Percentiles rank a stretch among this genome's conserved stretches.
Evolutionary conservation across 352 stramenopile species (phyloP).

Genomic region (Bremia lactucae): DNA sequence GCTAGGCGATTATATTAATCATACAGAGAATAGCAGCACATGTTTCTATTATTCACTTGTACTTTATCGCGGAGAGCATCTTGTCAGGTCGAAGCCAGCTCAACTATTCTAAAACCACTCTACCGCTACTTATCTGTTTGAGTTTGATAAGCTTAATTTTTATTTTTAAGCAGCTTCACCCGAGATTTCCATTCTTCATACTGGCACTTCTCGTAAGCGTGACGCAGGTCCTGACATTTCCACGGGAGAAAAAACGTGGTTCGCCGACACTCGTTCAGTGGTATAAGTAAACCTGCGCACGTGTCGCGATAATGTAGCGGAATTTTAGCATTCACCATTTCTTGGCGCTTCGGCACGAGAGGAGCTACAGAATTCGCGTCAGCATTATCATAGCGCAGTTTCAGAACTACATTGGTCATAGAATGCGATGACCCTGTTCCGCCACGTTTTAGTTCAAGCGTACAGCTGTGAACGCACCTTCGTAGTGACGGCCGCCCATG

Average conservation of each 20-base stretch:
- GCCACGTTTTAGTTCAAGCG: too few species aligned
- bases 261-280: conserved; percentile 92
- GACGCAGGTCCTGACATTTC: conserved; percentile 93
- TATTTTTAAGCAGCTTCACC: conserved; percentile 70
- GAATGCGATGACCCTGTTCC: too few species aligned
- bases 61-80: too few species aligned
- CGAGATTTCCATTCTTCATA: conserved; percentile 90
- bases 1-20: too few species aligned
- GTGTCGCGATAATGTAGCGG: conserved; percentile 92
- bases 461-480: conserved; percentile 46
- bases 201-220: conserved; percentile 98
- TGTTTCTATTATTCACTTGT: conserved; percentile 26
- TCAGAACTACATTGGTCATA: too few species aligned
- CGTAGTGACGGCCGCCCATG: conserved; percentile 61
- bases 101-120: too few species aligned
- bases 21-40: conserved; percentile 7
- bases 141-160: conserved; percentile 24
- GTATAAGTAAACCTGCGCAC: conserved; percentile 91
- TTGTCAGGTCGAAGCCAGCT: too few species aligned
- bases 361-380: conserved; percentile 30
- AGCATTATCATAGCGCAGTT: not conserved
- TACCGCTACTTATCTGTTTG: too few species aligned
- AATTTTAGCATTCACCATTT: conserved; percentile 90
- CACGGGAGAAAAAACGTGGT: conserved; percentile 90
- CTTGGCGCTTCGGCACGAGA: conserved; percentile 71